These are phyloP conservation scores for Trichoderma endophyticum DNA, from an alignment of 2,329 filamentous ascomycete genomes.

Conservation along the genomic window DNA sequence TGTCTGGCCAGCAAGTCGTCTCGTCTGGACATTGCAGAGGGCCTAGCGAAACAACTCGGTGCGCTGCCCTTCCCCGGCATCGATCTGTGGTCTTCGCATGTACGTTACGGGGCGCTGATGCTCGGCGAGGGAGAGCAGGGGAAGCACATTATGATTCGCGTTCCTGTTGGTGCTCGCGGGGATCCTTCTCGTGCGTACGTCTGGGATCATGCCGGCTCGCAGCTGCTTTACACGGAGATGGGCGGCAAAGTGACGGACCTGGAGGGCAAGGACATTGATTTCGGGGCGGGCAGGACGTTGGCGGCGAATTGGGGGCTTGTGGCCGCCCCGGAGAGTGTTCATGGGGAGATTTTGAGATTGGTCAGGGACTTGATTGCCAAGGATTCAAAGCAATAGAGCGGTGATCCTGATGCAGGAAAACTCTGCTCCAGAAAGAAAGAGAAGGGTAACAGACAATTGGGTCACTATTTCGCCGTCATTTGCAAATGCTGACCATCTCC, in stretches of 20 bases:
- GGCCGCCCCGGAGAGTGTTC: constrained; percentile 44
- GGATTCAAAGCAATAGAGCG: not conserved
- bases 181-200: constrained; percentile 29
- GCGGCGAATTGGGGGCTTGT: constrained; percentile 35
- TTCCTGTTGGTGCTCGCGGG: constrained; percentile 24
- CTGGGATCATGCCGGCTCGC: constrained; percentile 58
- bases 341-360: constrained; percentile 38
- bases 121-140: constrained; percentile 34
- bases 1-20: constrained; percentile 31
- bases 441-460: not conserved
- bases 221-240: constrained; percentile 54
- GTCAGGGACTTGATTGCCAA: constrained; percentile 22
- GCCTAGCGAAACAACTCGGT: constrained; percentile 30
- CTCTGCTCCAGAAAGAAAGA: not conserved
- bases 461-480: not conserved
- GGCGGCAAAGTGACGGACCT: constrained; percentile 53
- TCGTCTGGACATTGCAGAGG: constrained; percentile 32
- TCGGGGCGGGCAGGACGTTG: constrained; percentile 35
- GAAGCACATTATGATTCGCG: constrained; percentile 29
- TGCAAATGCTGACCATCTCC: not conserved
- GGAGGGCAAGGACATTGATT: constrained; percentile 36
- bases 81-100: constrained; percentile 40
- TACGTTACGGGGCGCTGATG: constrained; percentile 38
- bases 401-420: not conserved
- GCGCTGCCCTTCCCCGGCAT: constrained; percentile 34